Evolutionary conservation across 176 grass and related monocot species (phyloP).

Genomic region (Aegilops longissima): DNA sequence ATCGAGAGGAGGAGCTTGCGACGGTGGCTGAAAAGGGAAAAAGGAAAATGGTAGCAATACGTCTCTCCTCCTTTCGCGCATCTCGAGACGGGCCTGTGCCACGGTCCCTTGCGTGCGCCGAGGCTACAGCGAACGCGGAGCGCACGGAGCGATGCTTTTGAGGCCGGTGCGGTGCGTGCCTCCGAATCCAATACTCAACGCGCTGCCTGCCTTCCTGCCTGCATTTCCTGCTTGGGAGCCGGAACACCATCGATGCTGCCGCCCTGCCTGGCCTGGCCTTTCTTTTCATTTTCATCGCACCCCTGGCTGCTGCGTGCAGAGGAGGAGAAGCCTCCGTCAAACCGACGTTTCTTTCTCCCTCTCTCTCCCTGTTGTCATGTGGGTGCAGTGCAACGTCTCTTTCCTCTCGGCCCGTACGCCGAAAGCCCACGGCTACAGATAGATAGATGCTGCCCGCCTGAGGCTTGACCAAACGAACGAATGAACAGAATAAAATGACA

Average conservation of each 20-base stretch:
- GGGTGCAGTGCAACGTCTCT: constrained; percentile 9
- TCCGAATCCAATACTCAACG: background rate
- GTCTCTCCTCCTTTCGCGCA: no score
- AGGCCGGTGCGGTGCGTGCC: background rate
- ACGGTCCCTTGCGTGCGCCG: background rate
- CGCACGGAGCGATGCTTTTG: constrained; percentile 14
- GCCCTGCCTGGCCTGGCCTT: background rate
- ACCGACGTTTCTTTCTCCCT: background rate
- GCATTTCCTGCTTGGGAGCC: background rate
- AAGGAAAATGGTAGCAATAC: background rate
- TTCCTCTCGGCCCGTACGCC: background rate
- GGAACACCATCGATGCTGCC: background rate
- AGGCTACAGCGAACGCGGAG: background rate
- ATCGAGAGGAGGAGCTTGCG: background rate
- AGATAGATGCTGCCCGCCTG: background rate
- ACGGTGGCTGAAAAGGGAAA: no score
- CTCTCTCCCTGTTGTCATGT: background rate
- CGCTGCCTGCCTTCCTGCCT: background rate
- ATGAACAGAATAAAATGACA: background rate
- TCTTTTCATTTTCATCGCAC: background rate
- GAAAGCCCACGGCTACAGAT: background rate
- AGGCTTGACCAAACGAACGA: background rate
- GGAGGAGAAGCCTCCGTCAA: background rate
- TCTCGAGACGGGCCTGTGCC: background rate
- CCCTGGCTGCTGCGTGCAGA: background rate